These are phyloP conservation scores for Clonostachys sp. DNA, from an alignment of 2,329 filamentous ascomycete genomes.

Conservation along the genomic window DNA sequence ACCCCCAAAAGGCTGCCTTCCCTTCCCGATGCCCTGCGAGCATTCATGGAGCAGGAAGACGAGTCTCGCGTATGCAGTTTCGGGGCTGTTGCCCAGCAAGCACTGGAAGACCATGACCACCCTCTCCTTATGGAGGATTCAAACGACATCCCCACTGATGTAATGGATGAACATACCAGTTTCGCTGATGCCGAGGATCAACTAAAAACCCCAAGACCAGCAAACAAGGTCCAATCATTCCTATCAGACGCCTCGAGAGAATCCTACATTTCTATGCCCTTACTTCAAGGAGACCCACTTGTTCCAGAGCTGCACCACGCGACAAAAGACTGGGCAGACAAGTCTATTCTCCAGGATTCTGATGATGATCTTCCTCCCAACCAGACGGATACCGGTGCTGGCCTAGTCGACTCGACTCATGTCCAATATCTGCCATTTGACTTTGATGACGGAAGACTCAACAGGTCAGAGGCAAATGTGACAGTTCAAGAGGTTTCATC, in stretches of 20 bases:
- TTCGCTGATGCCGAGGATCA: too few species aligned
- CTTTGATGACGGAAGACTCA: constrained; percentile 26
- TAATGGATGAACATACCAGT: too few species aligned
- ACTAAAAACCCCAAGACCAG: neutral
- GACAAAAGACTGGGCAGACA: constrained; percentile 47
- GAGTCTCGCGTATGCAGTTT: neutral
- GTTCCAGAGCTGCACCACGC: constrained; percentile 9
- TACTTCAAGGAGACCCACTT: constrained; percentile 61
- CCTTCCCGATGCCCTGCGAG: too few species aligned
- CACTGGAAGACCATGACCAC: too few species aligned
- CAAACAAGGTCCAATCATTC: constrained; percentile 36
- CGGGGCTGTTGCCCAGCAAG: neutral
- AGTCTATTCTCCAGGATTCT: constrained; percentile 46
- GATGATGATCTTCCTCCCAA: constrained; percentile 27
- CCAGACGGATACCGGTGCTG: constrained; percentile 1
- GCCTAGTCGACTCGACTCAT: constrained; percentile 10
- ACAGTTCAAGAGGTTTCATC: constrained; percentile 23
- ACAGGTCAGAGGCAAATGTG: constrained; percentile 41
- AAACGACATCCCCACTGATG: neutral
- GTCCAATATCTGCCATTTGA: constrained; percentile 44
- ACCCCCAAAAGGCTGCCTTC: neutral
- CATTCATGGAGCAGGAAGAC: neutral
- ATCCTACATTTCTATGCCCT: constrained; percentile 72
- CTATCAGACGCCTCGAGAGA: constrained; percentile 61
- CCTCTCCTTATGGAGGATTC: neutral